phyloP scores from a whole-genome alignment of 2,329 filamentous ascomycete species.

The Aureobasidium sp. region DNA sequence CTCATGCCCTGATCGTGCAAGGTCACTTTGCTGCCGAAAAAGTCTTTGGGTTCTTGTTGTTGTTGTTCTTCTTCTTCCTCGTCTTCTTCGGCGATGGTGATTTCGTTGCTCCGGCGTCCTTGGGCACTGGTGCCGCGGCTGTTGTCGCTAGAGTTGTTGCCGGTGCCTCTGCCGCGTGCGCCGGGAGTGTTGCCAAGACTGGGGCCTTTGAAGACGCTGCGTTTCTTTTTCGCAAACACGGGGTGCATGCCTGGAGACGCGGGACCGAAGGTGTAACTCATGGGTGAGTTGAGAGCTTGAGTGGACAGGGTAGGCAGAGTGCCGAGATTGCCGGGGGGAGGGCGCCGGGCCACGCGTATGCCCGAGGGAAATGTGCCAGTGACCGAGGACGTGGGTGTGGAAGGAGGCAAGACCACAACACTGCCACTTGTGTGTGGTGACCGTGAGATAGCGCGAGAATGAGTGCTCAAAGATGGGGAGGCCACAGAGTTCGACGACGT shows the following conservation, averaged over 20 bases:
- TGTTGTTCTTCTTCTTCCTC: conserved; percentile 7
- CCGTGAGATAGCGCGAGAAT: conserved; percentile 12
- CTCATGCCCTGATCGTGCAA: not conserved
- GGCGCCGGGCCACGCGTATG: conserved; percentile 21
- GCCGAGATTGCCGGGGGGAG: conserved; percentile 27
- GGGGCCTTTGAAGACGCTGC: conserved; percentile 75
- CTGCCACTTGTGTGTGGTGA: conserved; percentile 2
- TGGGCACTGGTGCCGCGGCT: conserved; percentile 51
- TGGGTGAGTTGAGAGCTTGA: not conserved
- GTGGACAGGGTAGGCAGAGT: conserved; percentile 20
- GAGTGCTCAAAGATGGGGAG: conserved; percentile 29
- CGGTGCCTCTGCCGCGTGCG: conserved; percentile 27
- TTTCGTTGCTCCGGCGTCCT: conserved; percentile 64
- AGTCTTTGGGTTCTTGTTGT: not conserved
- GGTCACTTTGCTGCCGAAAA: not conserved
- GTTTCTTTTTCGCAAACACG: conserved; percentile 74
- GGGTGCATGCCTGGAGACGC: conserved; percentile 51
- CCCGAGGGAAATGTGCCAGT: conserved; percentile 35
- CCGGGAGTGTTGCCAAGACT: conserved; percentile 50
- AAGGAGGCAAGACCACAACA: conserved; percentile 29
- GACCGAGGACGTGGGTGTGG: conserved; percentile 52
- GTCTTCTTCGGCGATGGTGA: conserved; percentile 27
- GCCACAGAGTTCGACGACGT: conserved; percentile 62
- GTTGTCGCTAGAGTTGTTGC: conserved; percentile 18
- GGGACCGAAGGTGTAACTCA: conserved; percentile 42